These are phyloP conservation scores for Yamadazyma sp. DNA, from an alignment of 1,139 yeast genomes.

Conservation along the genomic window DNA sequence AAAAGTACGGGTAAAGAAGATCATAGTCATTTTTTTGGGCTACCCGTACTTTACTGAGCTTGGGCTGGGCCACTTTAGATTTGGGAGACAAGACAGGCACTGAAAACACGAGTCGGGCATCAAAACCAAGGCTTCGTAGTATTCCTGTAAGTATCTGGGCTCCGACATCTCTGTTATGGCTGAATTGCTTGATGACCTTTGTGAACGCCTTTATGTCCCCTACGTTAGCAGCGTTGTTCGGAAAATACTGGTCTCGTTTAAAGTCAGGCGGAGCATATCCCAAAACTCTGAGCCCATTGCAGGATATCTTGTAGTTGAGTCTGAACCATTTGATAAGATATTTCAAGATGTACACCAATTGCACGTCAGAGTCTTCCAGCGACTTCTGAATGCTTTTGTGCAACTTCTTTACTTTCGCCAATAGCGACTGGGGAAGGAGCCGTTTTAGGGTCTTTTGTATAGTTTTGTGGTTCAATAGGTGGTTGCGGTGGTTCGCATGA, in stretches of 20 bases:
- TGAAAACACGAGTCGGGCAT: constrained; percentile 34
- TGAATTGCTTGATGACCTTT: constrained; percentile 26
- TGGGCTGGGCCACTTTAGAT: constrained; percentile 25
- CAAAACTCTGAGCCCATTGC: constrained; percentile 36
- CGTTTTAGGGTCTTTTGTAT: constrained; percentile 27
- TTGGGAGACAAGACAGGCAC: constrained; percentile 28
- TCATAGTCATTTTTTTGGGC: constrained; percentile 33
- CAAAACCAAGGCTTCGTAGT: constrained; percentile 32
- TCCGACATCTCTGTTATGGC: constrained; percentile 38
- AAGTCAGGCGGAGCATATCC: constrained; percentile 21
- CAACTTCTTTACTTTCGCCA: constrained; percentile 21
- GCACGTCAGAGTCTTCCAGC: constrained; percentile 19
- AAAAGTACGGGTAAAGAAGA: constrained; percentile 37
- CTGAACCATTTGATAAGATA: constrained; percentile 41
- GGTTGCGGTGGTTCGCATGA: constrained; percentile 26
- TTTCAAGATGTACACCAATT: constrained; percentile 32
- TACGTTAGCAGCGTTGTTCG: constrained; percentile 19
- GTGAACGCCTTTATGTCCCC: constrained; percentile 19
- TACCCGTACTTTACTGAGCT: constrained; percentile 21
- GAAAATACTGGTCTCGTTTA: constrained; percentile 20
- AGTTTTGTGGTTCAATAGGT: constrained; percentile 19
- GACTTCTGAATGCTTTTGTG: constrained; percentile 11
- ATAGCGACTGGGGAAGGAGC: constrained; percentile 25
- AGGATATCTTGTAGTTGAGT: constrained; percentile 31
- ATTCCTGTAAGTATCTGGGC: constrained; percentile 38